Evolutionary conservation across 164 flowering plant genomes (phyloP), one percentile per base, ranked within the genome.

Genomic region (Sextonia rubra): DNA sequence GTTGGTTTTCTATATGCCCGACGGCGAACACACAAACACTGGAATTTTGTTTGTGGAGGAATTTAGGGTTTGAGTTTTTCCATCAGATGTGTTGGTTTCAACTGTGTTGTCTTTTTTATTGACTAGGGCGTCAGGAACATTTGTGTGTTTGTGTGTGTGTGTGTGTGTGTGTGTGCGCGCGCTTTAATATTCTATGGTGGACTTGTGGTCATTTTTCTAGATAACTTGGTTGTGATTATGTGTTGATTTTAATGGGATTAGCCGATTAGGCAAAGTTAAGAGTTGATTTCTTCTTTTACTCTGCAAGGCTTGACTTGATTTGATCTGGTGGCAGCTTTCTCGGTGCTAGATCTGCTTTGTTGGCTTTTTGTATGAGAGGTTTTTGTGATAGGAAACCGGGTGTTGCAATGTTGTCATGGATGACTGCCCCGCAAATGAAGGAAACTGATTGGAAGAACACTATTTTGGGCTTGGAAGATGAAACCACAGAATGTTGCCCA

Each of bases 361-460:
- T 29, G 20, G 37, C 15, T 27, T 64, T 64, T 27, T 27, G 20
- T 14, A 64, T 12, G 37, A 20, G 67, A 8, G 30, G 12, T 17
- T 64, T 27, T 18, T 64, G 67, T 64, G 67, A 8, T 27, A 3
- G 67, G 22, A 64, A 15, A 27, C 24, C 30, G 65, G 11, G 30
- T 15, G 67, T 18, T 12, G 30, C n/a, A 32, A 64, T 64, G 67
- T 64, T 64, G 44, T 64, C 67, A 64, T 64, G 67, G 67, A 64
- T 64, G 67, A 15, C 58, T 52, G 67, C 67, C 37, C 67, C 67
- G 17, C 67, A 64, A 18, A 64, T 64, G 44, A 64, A 64, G 29
- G 67, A 25, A 27, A 64, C 67, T 3, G 67, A 64, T 64, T 64
- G 67, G 67, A 64, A 29, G 44, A 64, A 27, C n/a, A 20, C 47